phyloP scores from a whole-genome alignment of 768 basidiomycete genomes.

The Hericium coralloides region DNA sequence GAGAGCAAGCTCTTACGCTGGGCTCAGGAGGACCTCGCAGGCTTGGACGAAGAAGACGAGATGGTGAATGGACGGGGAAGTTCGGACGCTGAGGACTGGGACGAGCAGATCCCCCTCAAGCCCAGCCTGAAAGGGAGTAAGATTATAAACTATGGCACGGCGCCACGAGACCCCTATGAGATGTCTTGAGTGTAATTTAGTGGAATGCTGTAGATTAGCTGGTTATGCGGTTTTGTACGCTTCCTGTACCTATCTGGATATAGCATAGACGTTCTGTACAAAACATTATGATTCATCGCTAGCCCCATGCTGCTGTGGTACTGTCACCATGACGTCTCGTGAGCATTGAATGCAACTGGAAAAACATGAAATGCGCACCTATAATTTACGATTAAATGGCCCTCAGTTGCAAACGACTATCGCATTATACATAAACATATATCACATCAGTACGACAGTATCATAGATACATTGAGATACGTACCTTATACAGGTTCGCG shows the following conservation, averaged over 20 bases:
- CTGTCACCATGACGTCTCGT: constrained; percentile 19
- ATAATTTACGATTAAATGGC: constrained; percentile 61
- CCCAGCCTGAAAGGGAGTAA: not conserved
- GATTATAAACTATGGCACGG: constrained; percentile 9
- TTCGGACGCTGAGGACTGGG: not conserved
- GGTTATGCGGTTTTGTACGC: not conserved
- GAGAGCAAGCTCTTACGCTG: constrained; percentile 8
- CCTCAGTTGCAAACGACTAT: constrained; percentile 54
- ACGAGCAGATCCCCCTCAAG: constrained; percentile 12
- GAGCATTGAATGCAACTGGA: not conserved
- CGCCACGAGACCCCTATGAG: not conserved
- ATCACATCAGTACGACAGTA: not conserved
- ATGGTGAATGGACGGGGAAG: constrained; percentile 13
- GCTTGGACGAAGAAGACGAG: constrained; percentile 10
- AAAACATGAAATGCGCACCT: constrained; percentile 27
- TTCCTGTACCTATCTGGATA: not conserved
- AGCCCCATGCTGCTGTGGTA: constrained; percentile 56
- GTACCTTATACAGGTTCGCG: constrained; percentile 58
- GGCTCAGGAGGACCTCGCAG: constrained; percentile 11
- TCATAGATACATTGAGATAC: constrained; percentile 1
- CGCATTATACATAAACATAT: not conserved
- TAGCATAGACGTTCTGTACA: not conserved
- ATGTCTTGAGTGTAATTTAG: not conserved
- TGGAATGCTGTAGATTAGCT: not conserved
- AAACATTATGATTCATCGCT: constrained; percentile 2